phyloP scores from a whole-genome alignment of 495 filamentous ascomycete genomes.

The Tuber borchii region DNA sequence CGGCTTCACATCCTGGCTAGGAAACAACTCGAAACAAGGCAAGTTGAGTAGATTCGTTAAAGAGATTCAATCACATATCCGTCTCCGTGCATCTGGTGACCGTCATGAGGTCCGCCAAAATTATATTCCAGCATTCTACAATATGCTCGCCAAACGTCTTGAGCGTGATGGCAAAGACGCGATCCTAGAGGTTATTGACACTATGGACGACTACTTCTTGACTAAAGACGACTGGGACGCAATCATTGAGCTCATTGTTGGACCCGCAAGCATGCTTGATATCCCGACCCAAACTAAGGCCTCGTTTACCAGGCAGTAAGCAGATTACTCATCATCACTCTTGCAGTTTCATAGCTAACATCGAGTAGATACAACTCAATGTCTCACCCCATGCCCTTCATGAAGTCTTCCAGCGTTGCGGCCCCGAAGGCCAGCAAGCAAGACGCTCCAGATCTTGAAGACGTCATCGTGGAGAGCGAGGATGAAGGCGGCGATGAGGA shows the following conservation, averaged over 20 bases:
- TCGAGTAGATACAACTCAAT: conserved; percentile 66
- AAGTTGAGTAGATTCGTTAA: conserved; percentile 82
- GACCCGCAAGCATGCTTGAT: conserved; percentile 73
- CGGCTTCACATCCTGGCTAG: conserved; percentile 81
- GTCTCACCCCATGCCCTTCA: conserved; percentile 89
- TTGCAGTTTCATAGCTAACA: conserved; percentile 34
- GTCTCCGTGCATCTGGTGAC: conserved; percentile 83
- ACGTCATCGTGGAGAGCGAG: conserved; percentile 89
- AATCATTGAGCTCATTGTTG: conserved; percentile 84
- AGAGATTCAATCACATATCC: conserved; percentile 96
- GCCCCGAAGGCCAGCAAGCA: conserved; percentile 61
- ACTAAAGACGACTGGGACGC: conserved; percentile 91
- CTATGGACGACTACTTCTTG: conserved; percentile 98
- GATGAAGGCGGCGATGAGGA: conserved; percentile 61
- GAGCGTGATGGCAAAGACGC: conserved; percentile 66
- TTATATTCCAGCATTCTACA: conserved; percentile 87
- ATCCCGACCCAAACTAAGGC: conserved; percentile 80
- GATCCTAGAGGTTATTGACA: conserved; percentile 66
- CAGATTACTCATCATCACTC: conserved; percentile 20
- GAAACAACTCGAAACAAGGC: conserved; percentile 81
- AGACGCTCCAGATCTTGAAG: conserved; percentile 87
- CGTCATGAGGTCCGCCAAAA: conserved; percentile 89
- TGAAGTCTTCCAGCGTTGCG: conserved; percentile 75
- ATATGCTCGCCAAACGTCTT: conserved; percentile 64
- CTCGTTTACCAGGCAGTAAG: conserved; percentile 75